phyloP scores from a whole-genome alignment of 176 grass and related monocot genomes.

The Hsuehochloa calcarea region DNA sequence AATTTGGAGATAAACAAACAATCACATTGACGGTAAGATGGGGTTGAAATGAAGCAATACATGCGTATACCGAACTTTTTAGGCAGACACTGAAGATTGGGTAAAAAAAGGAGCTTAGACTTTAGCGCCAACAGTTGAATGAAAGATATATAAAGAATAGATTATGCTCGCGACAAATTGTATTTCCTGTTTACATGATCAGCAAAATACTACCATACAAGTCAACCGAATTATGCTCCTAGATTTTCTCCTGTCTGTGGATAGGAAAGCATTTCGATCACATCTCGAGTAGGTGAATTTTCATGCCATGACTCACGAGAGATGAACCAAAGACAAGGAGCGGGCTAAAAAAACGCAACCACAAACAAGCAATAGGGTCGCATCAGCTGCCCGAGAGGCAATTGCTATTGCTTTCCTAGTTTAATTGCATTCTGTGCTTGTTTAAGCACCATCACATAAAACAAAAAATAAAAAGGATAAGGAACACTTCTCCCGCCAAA shows the following conservation, averaged over 20 bases:
- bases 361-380: no score
- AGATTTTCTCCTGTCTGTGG: background rate
- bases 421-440: background rate
- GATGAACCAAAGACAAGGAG: background rate
- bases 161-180: background rate
- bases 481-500: background rate
- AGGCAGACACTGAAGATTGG: background rate
- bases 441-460: background rate
- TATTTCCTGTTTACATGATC: background rate
- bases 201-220: background rate
- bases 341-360: background rate
- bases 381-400: background rate
- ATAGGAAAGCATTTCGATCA: background rate
- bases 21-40: background rate
- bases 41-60: background rate
- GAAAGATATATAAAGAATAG: background rate
- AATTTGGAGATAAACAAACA: background rate
- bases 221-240: background rate
- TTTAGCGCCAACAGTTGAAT: background rate
- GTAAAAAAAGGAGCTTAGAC: background rate
- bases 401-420: background rate
- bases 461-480: background rate
- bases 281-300: constrained; percentile 34
- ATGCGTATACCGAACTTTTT: background rate
- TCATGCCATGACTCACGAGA: background rate